Evolutionary conservation across 169 alveolate species (phyloP).

Genomic region (Neospora caninum): DNA sequence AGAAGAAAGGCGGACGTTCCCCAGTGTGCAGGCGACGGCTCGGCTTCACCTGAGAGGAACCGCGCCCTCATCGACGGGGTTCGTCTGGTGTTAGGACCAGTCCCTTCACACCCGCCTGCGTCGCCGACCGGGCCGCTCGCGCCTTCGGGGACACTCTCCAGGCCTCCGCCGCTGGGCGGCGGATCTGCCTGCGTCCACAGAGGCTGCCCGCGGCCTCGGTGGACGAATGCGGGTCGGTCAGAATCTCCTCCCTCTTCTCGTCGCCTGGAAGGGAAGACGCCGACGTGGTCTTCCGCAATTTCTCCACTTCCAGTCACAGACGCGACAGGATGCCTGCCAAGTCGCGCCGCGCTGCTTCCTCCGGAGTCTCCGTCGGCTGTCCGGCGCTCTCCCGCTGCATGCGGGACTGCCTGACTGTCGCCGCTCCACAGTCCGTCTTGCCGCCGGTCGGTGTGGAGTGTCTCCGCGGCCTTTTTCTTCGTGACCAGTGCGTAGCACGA

Average conservation of each 20-base stretch:
- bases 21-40: background rate
- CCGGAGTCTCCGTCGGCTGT: background rate
- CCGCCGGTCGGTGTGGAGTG: background rate
- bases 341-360: background rate
- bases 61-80: slow-evolving; percentile 27
- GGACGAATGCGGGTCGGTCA: too few relatives aligned
- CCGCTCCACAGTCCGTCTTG: background rate
- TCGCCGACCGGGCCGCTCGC: background rate
- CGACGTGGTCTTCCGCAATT: too few relatives aligned
- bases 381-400: background rate
- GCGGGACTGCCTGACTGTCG: background rate
- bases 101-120: background rate
- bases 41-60: background rate
- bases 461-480: background rate
- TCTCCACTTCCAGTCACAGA: too few relatives aligned
- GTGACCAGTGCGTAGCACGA: slow-evolving; percentile 27
- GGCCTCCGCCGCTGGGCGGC: background rate
- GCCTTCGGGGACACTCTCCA: background rate
- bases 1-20: background rate
- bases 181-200: background rate
- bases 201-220: background rate
- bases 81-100: background rate
- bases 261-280: too few relatives aligned
- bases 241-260: too few relatives aligned
- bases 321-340: too few relatives aligned